Percentiles rank a stretch among this genome's conserved stretches.
These are phyloP conservation scores for Leucocoprinus birnbaumii DNA, from an alignment of 768 basidiomycete species.

Conservation along the genomic window DNA sequence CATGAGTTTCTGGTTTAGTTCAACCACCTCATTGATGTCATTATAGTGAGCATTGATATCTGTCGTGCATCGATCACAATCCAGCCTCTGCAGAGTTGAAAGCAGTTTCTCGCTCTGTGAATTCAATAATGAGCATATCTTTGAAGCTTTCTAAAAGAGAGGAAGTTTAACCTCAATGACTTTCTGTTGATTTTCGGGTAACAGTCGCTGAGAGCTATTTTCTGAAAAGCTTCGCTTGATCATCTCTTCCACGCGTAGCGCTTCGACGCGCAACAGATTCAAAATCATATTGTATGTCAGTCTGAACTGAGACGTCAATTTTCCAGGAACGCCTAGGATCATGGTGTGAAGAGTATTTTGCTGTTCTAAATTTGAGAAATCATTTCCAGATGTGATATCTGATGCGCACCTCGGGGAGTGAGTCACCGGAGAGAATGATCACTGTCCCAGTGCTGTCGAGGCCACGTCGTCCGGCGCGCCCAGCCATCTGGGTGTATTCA, in stretches of 20 bases:
- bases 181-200: slow-evolving; percentile 91
- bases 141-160: not conserved
- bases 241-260: slow-evolving; percentile 97
- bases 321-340: slow-evolving; percentile 93
- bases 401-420: slow-evolving; percentile 73
- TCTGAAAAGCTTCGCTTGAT: slow-evolving; percentile 99
- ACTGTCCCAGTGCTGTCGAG: slow-evolving; percentile 95
- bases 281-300: slow-evolving; percentile 99
- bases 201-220: slow-evolving; percentile 87
- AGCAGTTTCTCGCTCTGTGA: slow-evolving; percentile 70
- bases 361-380: slow-evolving; percentile 36
- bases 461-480: slow-evolving; percentile 94
- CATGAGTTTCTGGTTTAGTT: slow-evolving; percentile 61
- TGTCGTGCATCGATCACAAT: slow-evolving; percentile 63
- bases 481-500: slow-evolving; percentile 99
- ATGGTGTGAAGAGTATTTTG: slow-evolving; percentile 74
- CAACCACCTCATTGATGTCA: slow-evolving; percentile 55
- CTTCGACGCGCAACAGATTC: slow-evolving; percentile 94
- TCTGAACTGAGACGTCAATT: slow-evolving; percentile 93
- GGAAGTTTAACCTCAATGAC: slow-evolving; percentile 65
- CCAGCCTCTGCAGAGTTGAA: slow-evolving; percentile 56
- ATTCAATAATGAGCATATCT: slow-evolving; percentile 9
- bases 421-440: slow-evolving; percentile 81
- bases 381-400: not conserved
- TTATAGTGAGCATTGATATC: slow-evolving; percentile 84